Conservation (phyloP, 78 protist genomes). For the Emiliania huxleyi region DNA sequence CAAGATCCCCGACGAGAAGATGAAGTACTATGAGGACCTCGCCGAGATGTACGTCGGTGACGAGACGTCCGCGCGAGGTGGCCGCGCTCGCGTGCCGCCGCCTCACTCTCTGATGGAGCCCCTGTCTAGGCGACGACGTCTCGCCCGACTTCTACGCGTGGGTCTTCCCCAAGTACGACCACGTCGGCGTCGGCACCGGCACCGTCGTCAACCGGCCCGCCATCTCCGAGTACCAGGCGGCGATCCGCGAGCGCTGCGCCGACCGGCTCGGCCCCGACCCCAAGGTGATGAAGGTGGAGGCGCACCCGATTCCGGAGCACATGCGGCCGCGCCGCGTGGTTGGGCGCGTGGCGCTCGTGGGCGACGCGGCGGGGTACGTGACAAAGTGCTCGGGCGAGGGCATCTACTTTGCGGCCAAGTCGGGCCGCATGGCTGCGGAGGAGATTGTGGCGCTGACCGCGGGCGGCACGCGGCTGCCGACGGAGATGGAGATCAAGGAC, state of each 20-base stretch:
- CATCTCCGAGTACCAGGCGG: constrained; percentile 43
- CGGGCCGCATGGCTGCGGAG: constrained; percentile 57
- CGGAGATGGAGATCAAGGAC: constrained; percentile 42
- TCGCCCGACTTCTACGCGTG: constrained; percentile 60
- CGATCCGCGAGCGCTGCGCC: constrained; percentile 42
- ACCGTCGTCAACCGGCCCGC: constrained; percentile 54
- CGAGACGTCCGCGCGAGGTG: too few species aligned
- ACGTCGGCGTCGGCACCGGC: constrained; percentile 57
- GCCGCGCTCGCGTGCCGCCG: too few species aligned
- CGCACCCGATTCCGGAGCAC: constrained; percentile 60
- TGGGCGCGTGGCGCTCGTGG: constrained; percentile 49
- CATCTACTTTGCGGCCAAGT: constrained; percentile 62
- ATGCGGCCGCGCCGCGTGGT: constrained; percentile 52
- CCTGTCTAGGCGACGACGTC: constrained; percentile 43
- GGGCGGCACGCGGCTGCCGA: constrained; percentile 44
- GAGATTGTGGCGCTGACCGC: constrained; percentile 26
- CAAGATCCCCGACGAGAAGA: constrained; percentile 34
- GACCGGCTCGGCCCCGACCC: constrained; percentile 28
- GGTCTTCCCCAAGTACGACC: constrained; percentile 65
- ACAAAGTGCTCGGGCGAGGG: constrained; percentile 65
- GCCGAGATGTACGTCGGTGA: constrained; percentile 45
- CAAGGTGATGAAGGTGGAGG: constrained; percentile 56
- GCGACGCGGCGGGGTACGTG: constrained; percentile 60
- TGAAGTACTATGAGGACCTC: constrained; percentile 49
- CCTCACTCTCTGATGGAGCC: neutral